Conservation (phyloP, 2,329 filamentous ascomycete genomes). For the Aspergillus ibericus region DNA sequence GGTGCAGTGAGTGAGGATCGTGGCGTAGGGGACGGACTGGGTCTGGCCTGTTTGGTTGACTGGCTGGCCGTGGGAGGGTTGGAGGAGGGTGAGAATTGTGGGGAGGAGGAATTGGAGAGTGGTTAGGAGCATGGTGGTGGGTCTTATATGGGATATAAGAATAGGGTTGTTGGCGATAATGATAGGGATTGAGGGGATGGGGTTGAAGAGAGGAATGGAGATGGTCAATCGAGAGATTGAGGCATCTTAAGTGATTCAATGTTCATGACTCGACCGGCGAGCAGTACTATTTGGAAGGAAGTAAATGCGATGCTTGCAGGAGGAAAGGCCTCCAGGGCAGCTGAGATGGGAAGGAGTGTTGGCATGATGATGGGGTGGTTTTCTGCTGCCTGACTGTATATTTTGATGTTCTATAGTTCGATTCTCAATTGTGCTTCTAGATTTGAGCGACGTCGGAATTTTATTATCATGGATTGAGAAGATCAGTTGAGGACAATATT, state of each 20-base stretch:
- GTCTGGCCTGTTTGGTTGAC: neutral
- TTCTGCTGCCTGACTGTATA: neutral
- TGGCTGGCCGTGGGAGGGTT: neutral
- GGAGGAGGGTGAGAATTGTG: slow-evolving; percentile 3
- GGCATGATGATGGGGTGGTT: neutral
- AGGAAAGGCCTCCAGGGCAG: neutral
- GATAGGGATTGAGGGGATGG: neutral
- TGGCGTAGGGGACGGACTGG: slow-evolving; percentile 39
- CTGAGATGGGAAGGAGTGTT: neutral
- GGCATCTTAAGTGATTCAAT: neutral
- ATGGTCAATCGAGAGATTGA: neutral
- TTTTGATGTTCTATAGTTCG: neutral
- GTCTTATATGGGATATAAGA: slow-evolving; percentile 4
- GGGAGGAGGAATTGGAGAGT: neutral
- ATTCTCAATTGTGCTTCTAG: neutral
- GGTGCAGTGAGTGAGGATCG: slow-evolving; percentile 42
- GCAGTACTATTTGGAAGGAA: neutral
- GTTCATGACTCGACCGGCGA: neutral
- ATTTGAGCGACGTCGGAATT: no score
- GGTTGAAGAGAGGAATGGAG: neutral
- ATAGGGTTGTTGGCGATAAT: slow-evolving; percentile 2
- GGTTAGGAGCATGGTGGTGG: slow-evolving; percentile 8
- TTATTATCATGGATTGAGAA: no score
- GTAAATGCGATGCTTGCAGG: neutral
- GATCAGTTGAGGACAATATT: no score